Conservation (phyloP, 2,329 filamentous ascomycete genomes). For the Colletotrichum graminicola region DNA sequence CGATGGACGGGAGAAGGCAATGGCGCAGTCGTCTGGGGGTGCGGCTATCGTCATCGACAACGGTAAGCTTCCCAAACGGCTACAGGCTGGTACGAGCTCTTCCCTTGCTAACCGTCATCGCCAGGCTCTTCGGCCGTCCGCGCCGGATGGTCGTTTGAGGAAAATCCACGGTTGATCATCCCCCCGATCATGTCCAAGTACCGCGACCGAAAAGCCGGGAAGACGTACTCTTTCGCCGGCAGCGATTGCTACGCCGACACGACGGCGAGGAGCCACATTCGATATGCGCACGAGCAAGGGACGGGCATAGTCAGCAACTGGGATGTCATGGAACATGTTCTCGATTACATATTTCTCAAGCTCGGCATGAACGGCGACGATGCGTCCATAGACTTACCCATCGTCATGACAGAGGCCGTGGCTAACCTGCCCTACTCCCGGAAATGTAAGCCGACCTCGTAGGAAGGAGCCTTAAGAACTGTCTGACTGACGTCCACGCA, state of each 20-base stretch:
- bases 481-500: slow-evolving; percentile 56
- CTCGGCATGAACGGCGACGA: slow-evolving; percentile 83
- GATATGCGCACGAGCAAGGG: slow-evolving; percentile 90
- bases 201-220: slow-evolving; percentile 91
- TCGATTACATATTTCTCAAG: slow-evolving; percentile 96
- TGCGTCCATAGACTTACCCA: slow-evolving; percentile 83
- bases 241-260: slow-evolving; percentile 95
- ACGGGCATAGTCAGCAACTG: slow-evolving; percentile 95
- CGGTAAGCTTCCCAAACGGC: slow-evolving; percentile 68
- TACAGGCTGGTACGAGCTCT: not conserved
- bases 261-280: slow-evolving; percentile 89
- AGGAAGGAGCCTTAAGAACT: not conserved
- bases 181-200: slow-evolving; percentile 96
- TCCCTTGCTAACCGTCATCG: slow-evolving; percentile 30
- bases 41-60: slow-evolving; percentile 98
- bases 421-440: slow-evolving; percentile 91
- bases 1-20: slow-evolving; percentile 79
- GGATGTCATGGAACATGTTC: slow-evolving; percentile 94
- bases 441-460: slow-evolving; percentile 70
- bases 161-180: slow-evolving; percentile 80
- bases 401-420: slow-evolving; percentile 96
- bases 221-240: slow-evolving; percentile 92
- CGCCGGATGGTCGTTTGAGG: slow-evolving; percentile 96
- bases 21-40: slow-evolving; percentile 63
- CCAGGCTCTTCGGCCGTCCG: slow-evolving; percentile 88